Conservation (phyloP, 352 stramenopile genomes). For the Phytophthora uliginosa region DNA sequence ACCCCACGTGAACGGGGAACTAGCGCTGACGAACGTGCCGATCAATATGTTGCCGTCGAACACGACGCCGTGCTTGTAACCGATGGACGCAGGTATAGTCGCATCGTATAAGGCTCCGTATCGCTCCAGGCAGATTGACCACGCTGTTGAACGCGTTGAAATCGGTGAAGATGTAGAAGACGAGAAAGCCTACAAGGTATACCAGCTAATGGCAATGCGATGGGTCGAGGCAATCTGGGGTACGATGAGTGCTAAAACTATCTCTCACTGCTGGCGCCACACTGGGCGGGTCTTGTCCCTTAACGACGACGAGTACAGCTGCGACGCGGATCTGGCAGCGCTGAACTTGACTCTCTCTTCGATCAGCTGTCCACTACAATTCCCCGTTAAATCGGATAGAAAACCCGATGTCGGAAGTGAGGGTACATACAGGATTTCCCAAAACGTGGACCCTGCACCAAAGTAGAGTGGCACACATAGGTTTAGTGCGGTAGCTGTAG, state of each 20-base stretch:
- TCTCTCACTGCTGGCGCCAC: not conserved
- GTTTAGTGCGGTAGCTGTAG: too few relatives aligned
- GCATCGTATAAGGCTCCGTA: not conserved
- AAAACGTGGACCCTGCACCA: too few relatives aligned
- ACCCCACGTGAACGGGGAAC: not conserved
- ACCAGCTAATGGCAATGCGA: not conserved
- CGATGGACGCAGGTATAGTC: not conserved
- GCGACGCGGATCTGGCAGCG: not conserved
- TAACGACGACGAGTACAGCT: not conserved
- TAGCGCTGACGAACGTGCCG: not conserved
- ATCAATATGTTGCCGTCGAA: not conserved
- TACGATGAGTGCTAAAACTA: not conserved
- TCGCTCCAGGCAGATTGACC: not conserved
- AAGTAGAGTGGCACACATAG: too few relatives aligned
- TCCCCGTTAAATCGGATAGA: not conserved
- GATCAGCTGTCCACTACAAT: not conserved
- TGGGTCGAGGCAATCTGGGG: not conserved
- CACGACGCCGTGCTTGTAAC: not conserved
- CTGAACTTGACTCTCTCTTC: not conserved
- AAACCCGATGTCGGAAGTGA: not conserved
- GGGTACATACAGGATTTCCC: not conserved
- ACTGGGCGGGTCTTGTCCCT: not conserved
- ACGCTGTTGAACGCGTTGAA: not conserved
- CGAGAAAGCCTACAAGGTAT: not conserved
- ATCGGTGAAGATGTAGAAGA: not conserved